Conservation (phyloP, 345 rosid genomes). For the Anastatica hierochuntica region DNA sequence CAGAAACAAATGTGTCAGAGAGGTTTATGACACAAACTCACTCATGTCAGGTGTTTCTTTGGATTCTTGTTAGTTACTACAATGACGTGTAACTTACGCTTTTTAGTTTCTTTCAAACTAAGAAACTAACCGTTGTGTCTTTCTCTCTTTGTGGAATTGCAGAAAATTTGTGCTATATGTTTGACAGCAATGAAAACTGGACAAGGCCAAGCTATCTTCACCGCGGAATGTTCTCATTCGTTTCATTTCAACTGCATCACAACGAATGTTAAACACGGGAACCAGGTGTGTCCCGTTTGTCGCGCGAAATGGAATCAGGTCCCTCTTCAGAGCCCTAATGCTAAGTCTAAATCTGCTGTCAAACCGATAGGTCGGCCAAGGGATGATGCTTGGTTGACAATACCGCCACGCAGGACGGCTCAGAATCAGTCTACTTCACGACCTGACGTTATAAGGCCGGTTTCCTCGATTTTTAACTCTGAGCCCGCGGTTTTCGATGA, state of each 20-base stretch:
- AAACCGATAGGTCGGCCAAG: conserved; percentile 37
- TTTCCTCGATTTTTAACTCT: conserved; percentile 36
- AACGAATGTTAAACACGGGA: conserved; percentile 87
- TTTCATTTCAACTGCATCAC: conserved; percentile 96
- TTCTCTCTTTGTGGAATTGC: conserved; percentile 25
- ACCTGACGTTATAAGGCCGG: conserved; percentile 37
- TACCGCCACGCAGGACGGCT: conserved; percentile 36
- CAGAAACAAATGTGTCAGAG: conserved; percentile 28
- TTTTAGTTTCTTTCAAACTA: too few relatives aligned
- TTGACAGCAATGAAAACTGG: conserved; percentile 69
- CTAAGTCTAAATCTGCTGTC: conserved; percentile 24
- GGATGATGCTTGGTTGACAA: conserved; percentile 55
- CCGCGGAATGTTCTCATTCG: conserved; percentile 94
- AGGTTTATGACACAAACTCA: conserved; percentile 22
- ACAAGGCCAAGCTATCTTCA: conserved; percentile 84
- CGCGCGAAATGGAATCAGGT: conserved; percentile 88
- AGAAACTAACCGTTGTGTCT: not conserved
- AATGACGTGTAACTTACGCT: conserved; percentile 12
- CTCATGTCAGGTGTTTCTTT: conserved; percentile 21
- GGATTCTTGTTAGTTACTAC: conserved; percentile 16
- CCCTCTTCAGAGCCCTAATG: conserved; percentile 50
- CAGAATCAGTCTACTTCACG: conserved; percentile 30
- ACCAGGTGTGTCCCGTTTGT: conserved; percentile 88
- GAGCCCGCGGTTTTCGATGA: conserved; percentile 76
- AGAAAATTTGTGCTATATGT: conserved; percentile 89